These are phyloP conservation scores for Pestalotiopsis sp. DNA, from an alignment of 2,329 filamentous ascomycete genomes.

Conservation along the genomic window DNA sequence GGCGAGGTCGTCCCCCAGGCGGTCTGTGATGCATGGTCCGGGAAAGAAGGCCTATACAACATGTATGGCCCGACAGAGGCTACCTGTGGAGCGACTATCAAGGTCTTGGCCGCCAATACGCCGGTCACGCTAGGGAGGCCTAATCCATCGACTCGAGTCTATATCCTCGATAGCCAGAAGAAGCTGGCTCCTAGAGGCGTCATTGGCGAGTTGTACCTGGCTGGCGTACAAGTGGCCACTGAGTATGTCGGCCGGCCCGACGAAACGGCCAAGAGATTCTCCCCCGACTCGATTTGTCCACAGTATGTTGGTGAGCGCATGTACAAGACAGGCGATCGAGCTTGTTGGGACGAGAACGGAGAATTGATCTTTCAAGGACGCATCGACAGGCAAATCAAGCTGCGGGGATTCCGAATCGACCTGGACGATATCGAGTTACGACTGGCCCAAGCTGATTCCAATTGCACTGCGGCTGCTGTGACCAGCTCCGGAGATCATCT, in stretches of 20 bases:
- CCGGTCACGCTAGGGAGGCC: conserved; percentile 40
- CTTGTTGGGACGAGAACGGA: conserved; percentile 32
- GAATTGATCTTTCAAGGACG: conserved; percentile 38
- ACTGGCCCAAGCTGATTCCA: conserved; percentile 19
- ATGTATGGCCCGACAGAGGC: conserved; percentile 47
- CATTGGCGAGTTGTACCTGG: conserved; percentile 43
- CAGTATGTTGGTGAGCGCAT: conserved; percentile 27
- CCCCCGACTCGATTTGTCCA: conserved; percentile 30
- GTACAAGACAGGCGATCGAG: conserved; percentile 43
- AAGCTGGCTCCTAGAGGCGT: conserved; percentile 33
- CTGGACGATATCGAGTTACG: conserved; percentile 37
- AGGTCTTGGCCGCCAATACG: conserved; percentile 23
- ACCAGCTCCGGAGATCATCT: conserved; percentile 25
- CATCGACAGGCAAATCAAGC: conserved; percentile 35
- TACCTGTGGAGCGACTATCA: conserved; percentile 39
- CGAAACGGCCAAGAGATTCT: conserved; percentile 29
- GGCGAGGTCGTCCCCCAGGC: conserved; percentile 38
- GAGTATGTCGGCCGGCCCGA: conserved; percentile 41
- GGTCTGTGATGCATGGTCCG: conserved; percentile 35
- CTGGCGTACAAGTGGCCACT: conserved; percentile 42
- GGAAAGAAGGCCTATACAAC: conserved; percentile 36
- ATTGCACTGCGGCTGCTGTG: conserved; percentile 26
- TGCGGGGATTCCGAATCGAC: conserved; percentile 36
- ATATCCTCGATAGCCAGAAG: conserved; percentile 37
- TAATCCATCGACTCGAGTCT: conserved; percentile 36